Evolutionary conservation across 441 rosid genomes (phyloP).

Genomic region (Eutrema salsugineum): DNA sequence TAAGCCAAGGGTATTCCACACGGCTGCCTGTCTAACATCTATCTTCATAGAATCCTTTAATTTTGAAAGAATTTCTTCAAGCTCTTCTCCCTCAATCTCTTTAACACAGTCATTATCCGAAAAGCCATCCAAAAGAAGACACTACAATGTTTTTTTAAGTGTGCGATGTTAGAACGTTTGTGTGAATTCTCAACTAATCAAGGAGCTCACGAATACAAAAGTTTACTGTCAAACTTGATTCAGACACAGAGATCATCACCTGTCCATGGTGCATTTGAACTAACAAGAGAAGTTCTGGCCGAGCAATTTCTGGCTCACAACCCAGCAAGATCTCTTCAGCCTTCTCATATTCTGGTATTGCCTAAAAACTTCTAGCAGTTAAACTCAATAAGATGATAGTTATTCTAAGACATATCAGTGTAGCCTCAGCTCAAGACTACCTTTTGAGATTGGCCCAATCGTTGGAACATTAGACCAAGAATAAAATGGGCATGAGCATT

Average conservation of each 20-base stretch:
- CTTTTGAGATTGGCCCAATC: constrained; percentile 89
- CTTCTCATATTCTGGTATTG: constrained; percentile 79
- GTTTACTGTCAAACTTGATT: not conserved
- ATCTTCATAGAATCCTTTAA: constrained; percentile 68
- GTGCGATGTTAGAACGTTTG: constrained; percentile 10
- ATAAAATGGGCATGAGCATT: constrained; percentile 96
- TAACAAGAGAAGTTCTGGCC: constrained; percentile 86
- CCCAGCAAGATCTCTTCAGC: constrained; percentile 82
- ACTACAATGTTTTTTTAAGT: constrained; percentile 41
- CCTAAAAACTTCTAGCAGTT: constrained; percentile 44
- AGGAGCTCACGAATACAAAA: not conserved
- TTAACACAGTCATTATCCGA: constrained; percentile 59
- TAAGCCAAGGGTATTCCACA: constrained; percentile 87
- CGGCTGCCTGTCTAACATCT: constrained; percentile 71
- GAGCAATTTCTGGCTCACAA: constrained; percentile 77
- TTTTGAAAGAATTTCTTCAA: constrained; percentile 68
- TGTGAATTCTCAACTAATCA: not conserved
- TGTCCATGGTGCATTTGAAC: constrained; percentile 96
- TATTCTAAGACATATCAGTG: not conserved
- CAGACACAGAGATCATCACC: constrained; percentile 40
- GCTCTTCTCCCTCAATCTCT: constrained; percentile 78
- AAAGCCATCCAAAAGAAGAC: constrained; percentile 66
- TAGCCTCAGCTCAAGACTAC: constrained; percentile 37
- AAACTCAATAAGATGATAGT: constrained; percentile 9
- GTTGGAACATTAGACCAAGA: constrained; percentile 91